Base-by-base conservation (phyloP, 148 eudicot species). In the Spergularia bocconei region DNA sequence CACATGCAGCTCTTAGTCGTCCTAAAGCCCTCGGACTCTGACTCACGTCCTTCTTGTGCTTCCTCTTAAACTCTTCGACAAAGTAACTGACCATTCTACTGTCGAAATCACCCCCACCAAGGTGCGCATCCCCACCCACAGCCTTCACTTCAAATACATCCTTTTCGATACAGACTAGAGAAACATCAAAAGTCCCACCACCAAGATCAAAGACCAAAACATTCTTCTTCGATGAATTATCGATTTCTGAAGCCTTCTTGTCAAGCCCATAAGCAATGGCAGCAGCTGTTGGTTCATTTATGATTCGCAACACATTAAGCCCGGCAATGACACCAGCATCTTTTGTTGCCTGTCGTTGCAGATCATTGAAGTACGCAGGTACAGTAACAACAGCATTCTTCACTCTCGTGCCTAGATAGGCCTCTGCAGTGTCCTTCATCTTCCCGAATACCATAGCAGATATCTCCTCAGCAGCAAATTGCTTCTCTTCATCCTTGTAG, bases 291-390 rank as follows among this genome's bases (percentile, higher is more conserved):
- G 79, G 69, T 58, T 77, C 74, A 23, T 70, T 69, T 33, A 77
- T 61, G 5, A 70, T 51, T 8, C 62, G 73, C 48, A 77, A 11
- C 16, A 63, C 59, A 39, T 77, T 61, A 48, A 70, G 67, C 29
- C 79, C 79, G 10, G 79, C 74, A 63, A 77, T 61, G 13, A 15
- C 4, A 13, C 69, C 74, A 29, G 74, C 79, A 20, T 69, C 54
- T 60, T 61, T 69, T 14, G 79, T 69, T 39, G 83, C 78, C 48
- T 75, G 71, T 2, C 83, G 75, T 10, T 75, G 83, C 3, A 53
- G 64, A 64, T 80, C 73, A 59, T 65, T 80, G 63, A 80, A 80
- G 75, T 80, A 80, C 4, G 83, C 77, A 44, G 83, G 79, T 1
- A 80, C 79, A 9, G 83, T 80, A 17, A 80, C 20, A 0, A 80